phyloP scores from a whole-genome alignment of 1,284 basidiomycete genomes.

The Pyrrhoderma noxium region DNA sequence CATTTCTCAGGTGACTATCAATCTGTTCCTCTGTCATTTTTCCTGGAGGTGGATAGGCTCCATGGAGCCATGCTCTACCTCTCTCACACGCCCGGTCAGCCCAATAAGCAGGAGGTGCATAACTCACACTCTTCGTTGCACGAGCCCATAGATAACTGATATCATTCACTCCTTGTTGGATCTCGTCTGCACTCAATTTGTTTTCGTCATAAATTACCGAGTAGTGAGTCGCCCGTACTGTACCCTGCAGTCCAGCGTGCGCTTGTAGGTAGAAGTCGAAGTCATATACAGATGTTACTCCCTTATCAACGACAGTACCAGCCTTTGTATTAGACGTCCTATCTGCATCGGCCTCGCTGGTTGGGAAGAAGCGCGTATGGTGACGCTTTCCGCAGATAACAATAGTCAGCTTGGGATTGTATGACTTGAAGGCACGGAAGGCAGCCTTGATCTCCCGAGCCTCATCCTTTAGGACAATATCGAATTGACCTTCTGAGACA shows the following conservation, averaged over 20 bases:
- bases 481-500: slow-evolving; percentile 70
- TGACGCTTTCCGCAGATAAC: slow-evolving; percentile 76
- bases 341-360: slow-evolving; percentile 38
- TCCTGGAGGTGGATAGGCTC: slow-evolving; percentile 25
- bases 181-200: slow-evolving; percentile 50
- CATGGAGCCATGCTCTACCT: slow-evolving; percentile 24
- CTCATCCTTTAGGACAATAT: slow-evolving; percentile 50
- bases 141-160: slow-evolving; percentile 64
- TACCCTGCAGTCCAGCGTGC: slow-evolving; percentile 61
- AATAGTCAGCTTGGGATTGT: slow-evolving; percentile 60
- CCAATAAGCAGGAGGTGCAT: slow-evolving; percentile 64
- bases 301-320: slow-evolving; percentile 69
- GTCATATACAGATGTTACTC: slow-evolving; percentile 62
- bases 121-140: slow-evolving; percentile 71
- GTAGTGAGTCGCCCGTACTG: slow-evolving; percentile 65
- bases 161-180: slow-evolving; percentile 61
- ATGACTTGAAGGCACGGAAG: slow-evolving; percentile 47
- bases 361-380: slow-evolving; percentile 61
- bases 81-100: slow-evolving; percentile 26
- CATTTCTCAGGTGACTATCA: slow-evolving; percentile 1
- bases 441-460: slow-evolving; percentile 49
- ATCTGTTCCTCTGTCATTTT: slow-evolving; percentile 10
- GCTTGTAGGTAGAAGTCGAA: slow-evolving; percentile 78
- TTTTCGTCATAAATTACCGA: slow-evolving; percentile 69
- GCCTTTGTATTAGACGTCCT: slow-evolving; percentile 66